Percentiles rank a stretch among this genome's conserved stretches.
These are phyloP conservation scores for Pythium dissimile DNA, from an alignment of 352 stramenopile species.

Conservation along the genomic window DNA sequence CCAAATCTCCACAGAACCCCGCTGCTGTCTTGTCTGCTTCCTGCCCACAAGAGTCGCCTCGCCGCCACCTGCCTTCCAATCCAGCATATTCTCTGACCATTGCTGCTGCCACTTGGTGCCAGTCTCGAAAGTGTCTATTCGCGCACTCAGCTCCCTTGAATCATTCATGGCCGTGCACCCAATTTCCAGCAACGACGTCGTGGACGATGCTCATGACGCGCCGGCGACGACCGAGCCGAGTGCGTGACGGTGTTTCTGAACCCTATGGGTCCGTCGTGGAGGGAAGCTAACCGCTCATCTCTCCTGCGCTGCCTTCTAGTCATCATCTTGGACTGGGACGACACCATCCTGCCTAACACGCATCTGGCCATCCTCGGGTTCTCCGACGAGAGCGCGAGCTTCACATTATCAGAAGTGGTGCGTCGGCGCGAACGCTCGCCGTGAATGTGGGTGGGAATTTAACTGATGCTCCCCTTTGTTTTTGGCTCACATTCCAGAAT, in stretches of 20 bases:
- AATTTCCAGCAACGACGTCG: constrained; percentile 11
- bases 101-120: no score
- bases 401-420: constrained; percentile 39
- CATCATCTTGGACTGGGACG: constrained; percentile 80
- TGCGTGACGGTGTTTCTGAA: no score
- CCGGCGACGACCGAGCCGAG: neutral
- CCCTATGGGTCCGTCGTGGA: no score
- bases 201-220: constrained; percentile 15
- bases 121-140: neutral
- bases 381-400: constrained; percentile 41
- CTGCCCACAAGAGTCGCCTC: no score
- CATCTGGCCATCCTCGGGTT: constrained; percentile 63
- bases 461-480: neutral
- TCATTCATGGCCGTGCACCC: constrained; percentile 20
- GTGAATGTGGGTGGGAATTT: neutral
- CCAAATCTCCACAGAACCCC: neutral
- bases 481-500: constrained; percentile 8
- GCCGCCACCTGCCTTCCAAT: neutral
- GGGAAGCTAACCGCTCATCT: neutral
- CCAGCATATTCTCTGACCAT: no score
- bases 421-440: neutral
- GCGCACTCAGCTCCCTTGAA: neutral
- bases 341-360: constrained; percentile 77
- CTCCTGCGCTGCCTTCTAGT: constrained; percentile 24
- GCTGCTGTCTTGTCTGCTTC: constrained; percentile 1